Base-by-base conservation (phyloP, 2,329 filamentous ascomycete genomes). In the Scytalidium lignicola region DNA sequence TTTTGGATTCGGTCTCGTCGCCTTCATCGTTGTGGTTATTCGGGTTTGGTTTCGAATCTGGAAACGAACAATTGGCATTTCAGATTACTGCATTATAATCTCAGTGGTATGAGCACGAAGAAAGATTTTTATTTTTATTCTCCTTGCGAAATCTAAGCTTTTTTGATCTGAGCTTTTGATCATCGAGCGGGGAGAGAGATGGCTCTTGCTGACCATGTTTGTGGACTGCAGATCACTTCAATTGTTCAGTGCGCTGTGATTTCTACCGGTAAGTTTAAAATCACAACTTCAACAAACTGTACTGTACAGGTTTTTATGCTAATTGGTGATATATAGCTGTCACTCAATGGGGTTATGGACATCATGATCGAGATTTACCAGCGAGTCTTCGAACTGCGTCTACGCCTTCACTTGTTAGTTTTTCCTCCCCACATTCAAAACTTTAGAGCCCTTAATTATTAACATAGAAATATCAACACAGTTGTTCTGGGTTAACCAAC, bases 401-500 rank as follows among this genome's bases (percentile, higher is more conserved):
- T 10, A 28, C 9, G 4, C 20, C 43, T 26, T 3, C 15, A 5
- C 20, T 44, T 21, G 43, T 44, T 5, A 19, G 43, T 32, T 19
- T n/a, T n/a, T 19, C 43, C 23, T 28, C 22, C 4, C 17, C 7
- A 6, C 9, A 23, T 9, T 29, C 26, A 7, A 28, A n/a, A n/a
- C n/a, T n/a, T n/a, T n/a, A n/a, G n/a, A n/a, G n/a, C n/a, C n/a
- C n/a, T n/a, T n/a, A n/a, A n/a, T n/a, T n/a, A n/a, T n/a, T 26
- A 26, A 26, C 23, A 26, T 26, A 6, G 23, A 5, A 26, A 26
- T 26, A 9, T 37, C 32, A 19, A 22, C n/a, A 22, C 28, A 54
- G 51, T 26, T 52, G 7, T 44, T 44, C 20, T 54, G 44, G 43
- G 28, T 54, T 18, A 54, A 49, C 28, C 49, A 54, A 39, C 29